Evolutionary conservation across 1,284 basidiomycete species (phyloP).

Genomic region (Gastroboletus turbinatus): DNA sequence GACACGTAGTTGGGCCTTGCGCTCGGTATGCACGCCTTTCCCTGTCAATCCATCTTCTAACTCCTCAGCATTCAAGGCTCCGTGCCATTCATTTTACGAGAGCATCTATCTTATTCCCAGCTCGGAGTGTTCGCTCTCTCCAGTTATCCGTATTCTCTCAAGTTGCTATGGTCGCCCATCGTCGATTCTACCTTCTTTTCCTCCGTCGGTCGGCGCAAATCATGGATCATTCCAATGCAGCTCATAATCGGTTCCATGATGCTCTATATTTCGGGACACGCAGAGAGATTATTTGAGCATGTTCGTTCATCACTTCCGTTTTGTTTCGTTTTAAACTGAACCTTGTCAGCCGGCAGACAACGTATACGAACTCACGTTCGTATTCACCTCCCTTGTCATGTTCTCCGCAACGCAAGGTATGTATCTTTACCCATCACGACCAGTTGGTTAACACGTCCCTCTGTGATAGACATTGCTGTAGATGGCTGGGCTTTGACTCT

Average conservation of each 20-base stretch:
- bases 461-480: constrained; percentile 84
- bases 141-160: constrained; percentile 96
- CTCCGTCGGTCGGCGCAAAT: constrained; percentile 87
- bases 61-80: constrained; percentile 61
- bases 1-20: constrained; percentile 65
- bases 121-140: constrained; percentile 93
- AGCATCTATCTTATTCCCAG: constrained; percentile 95
- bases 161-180: constrained; percentile 96
- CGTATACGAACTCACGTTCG: constrained; percentile 76
- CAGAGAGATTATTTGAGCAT: constrained; percentile 78
- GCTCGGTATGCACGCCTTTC: constrained; percentile 48
- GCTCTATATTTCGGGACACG: constrained; percentile 83
- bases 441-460: constrained; percentile 2
- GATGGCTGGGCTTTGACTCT: constrained; percentile 98
- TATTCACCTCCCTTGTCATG: constrained; percentile 91
- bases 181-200: constrained; percentile 90
- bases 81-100: constrained; percentile 93
- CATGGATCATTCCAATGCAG: constrained; percentile 99
- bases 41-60: constrained; percentile 4
- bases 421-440: constrained; percentile 15
- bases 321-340: constrained; percentile 11
- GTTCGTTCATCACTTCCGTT: constrained; percentile 45
- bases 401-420: constrained; percentile 96
- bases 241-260: constrained; percentile 85
- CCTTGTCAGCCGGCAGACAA: constrained; percentile 73